Base-by-base conservation (phyloP, 768 basidiomycete genomes). In the Tylopilus rubrobrunneus region DNA sequence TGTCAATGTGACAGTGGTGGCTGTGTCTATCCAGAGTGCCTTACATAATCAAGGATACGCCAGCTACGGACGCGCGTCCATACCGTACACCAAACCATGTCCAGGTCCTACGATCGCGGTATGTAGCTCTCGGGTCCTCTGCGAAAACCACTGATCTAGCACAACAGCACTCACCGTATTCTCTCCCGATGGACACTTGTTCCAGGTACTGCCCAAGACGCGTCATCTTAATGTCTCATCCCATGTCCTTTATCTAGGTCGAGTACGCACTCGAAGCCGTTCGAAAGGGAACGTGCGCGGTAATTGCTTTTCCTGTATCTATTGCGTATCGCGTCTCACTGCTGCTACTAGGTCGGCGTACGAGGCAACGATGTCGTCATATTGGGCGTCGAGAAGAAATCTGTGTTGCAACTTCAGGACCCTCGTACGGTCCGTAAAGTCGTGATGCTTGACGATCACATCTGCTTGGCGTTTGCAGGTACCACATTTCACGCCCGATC, bases 231-330 rank as follows among this genome's bases (percentile, higher is more conserved):
- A 57, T 57, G 53, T 47, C 10, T 36, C 46, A 54, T 57, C 57
- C 55, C 48, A 57, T 47, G 44, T 42, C 48, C 65, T 57, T 57
- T 66, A 56, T 55, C 46, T 72, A 98, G 94, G 97, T 99, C 61
- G 97, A 99, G 75, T 99, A 99, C 72, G 97, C 97, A 12, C 76
- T 87, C n/a, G 97, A 99, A 73, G 97, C 97, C 51, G 97, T 98
- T 51, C 78, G 92, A 64, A 92, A 94, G 70, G 97, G 97, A 42
- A 98, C 97, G 12, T 98, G 95, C 71, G 96, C 95, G 55, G 97
- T 98, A 68, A 65, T 64, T 82, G 12, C 51, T 33, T 39, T 34
- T 36, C 45, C n/a, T 39, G 12, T 44, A 40, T 40, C 3, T 33
- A 25, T 31, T 12, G 10, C 19, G 19, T 19, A 29, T 4, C 45